phyloP scores from a whole-genome alignment of 306 rosid genomes.

The Vicia faba region DNA sequence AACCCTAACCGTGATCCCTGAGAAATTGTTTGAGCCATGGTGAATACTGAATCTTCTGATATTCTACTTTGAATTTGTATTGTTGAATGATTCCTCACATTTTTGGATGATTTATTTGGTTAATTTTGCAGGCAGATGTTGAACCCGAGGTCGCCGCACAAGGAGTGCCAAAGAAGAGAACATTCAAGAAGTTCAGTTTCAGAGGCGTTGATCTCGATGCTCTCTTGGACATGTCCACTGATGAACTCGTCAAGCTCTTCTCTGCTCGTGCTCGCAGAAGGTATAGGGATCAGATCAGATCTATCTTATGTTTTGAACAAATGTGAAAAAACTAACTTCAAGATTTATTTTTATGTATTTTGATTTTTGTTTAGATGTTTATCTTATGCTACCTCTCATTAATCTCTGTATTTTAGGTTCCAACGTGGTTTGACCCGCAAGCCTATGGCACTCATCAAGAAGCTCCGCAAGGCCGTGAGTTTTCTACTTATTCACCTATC shows the following conservation, averaged over 20 bases:
- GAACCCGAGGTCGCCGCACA: constrained; percentile 20
- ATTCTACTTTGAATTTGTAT: background rate
- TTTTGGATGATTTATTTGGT: too few species aligned
- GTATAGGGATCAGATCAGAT: constrained; percentile 18
- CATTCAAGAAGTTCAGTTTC: constrained; percentile 12
- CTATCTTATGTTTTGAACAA: background rate
- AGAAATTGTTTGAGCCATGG: constrained; percentile 1
- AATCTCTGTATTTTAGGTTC: constrained; percentile 28
- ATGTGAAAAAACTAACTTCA: background rate
- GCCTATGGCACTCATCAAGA: constrained; percentile 62
- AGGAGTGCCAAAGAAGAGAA: constrained; percentile 19
- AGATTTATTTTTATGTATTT: background rate
- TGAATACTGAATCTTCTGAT: background rate
- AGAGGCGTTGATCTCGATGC: constrained; percentile 36
- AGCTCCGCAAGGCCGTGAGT: constrained; percentile 55
- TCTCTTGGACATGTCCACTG: constrained; percentile 79
- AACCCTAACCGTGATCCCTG: too few species aligned
- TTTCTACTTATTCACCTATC: background rate
- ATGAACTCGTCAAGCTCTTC: constrained; percentile 81
- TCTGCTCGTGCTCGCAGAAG: constrained; percentile 77
- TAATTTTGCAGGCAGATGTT: constrained; percentile 33
- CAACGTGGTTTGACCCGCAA: constrained; percentile 57
- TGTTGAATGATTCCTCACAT: too few species aligned
- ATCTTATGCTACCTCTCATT: background rate
- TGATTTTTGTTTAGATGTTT: background rate